Percentiles rank a stretch among this genome's conserved stretches.
phyloP scores from a whole-genome alignment of 139 green algal species.

The Micromonas pusilla region DNA sequence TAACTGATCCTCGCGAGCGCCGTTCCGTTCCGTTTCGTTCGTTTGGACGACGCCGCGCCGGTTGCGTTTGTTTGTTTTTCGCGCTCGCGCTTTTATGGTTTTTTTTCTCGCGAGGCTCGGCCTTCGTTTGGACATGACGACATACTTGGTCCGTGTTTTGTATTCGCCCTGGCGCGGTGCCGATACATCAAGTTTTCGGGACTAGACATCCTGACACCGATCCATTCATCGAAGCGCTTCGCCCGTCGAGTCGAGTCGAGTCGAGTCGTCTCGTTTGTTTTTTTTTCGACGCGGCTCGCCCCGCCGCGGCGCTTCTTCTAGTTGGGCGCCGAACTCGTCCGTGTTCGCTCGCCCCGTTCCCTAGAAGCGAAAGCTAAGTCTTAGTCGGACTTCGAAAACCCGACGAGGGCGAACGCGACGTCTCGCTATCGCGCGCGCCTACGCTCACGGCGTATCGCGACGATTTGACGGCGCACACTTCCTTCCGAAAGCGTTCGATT shows the following conservation, averaged over 20 bases:
- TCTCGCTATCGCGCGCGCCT: too few species aligned
- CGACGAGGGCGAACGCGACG: too few species aligned
- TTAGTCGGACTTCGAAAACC: neutral
- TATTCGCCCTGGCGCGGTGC: neutral
- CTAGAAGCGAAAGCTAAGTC: slow-evolving; percentile 20
- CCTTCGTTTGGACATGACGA: neutral
- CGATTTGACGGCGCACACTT: too few species aligned
- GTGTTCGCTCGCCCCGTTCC: slow-evolving; percentile 17
- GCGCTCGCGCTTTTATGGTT: too few species aligned
- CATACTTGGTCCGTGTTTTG: neutral
- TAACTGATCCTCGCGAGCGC: slow-evolving; percentile 19
- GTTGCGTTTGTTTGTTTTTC: too few species aligned
- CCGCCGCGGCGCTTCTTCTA: neutral
- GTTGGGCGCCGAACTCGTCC: slow-evolving; percentile 5
- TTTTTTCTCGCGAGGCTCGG: too few species aligned
- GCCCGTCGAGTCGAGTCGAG: neutral
- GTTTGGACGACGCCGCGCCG: neutral
- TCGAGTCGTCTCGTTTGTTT: neutral
- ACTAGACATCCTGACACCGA: neutral
- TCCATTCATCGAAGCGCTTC: neutral
- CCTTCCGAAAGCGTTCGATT: too few species aligned
- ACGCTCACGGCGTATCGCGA: too few species aligned
- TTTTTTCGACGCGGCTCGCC: neutral
- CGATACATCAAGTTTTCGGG: neutral
- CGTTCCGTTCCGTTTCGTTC: neutral